phyloP scores from a whole-genome alignment of 2,329 filamentous ascomycete genomes.

The Paraconiothyrium brasiliense region DNA sequence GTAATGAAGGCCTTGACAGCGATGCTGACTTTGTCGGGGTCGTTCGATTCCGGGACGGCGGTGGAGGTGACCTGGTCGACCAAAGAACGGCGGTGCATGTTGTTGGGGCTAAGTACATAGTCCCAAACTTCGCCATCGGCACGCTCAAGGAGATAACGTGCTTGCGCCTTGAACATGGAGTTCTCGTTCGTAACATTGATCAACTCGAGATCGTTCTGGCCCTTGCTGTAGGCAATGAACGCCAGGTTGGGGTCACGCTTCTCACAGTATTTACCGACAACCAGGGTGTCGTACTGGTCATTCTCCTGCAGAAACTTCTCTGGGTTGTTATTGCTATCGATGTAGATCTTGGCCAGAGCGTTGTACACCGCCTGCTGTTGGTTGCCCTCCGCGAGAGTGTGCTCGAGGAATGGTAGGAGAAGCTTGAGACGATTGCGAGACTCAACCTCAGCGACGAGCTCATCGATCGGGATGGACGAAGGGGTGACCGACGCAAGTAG shows the following conservation, averaged over 20 bases:
- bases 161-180: slow-evolving; percentile 99
- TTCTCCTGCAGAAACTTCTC: slow-evolving; percentile 98
- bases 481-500: slow-evolving; percentile 86
- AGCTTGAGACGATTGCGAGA: slow-evolving; percentile 94
- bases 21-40: slow-evolving; percentile 93
- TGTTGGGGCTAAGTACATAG: slow-evolving; percentile 95
- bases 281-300: slow-evolving; percentile 91
- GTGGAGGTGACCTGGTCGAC: slow-evolving; percentile 97
- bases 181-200: slow-evolving; percentile 99
- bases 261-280: slow-evolving; percentile 97
- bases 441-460: slow-evolving; percentile 95
- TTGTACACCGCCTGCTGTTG: slow-evolving; percentile 98
- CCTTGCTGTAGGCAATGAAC: slow-evolving; percentile 94
- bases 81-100: slow-evolving; percentile 90
- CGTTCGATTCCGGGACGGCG: slow-evolving; percentile 86
- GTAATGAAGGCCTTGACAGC: slow-evolving; percentile 93
- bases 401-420: slow-evolving; percentile 93
- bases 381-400: slow-evolving; percentile 87
- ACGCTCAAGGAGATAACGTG: slow-evolving; percentile 90
- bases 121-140: slow-evolving; percentile 91
- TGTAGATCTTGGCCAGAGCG: slow-evolving; percentile 98
- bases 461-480: slow-evolving; percentile 87
- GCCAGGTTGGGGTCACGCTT: slow-evolving; percentile 97
- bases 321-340: slow-evolving; percentile 97
- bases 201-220: slow-evolving; percentile 95